These are phyloP conservation scores for Anethum foeniculum DNA, from an alignment of 140 eudicot species.

Conservation along the genomic window DNA sequence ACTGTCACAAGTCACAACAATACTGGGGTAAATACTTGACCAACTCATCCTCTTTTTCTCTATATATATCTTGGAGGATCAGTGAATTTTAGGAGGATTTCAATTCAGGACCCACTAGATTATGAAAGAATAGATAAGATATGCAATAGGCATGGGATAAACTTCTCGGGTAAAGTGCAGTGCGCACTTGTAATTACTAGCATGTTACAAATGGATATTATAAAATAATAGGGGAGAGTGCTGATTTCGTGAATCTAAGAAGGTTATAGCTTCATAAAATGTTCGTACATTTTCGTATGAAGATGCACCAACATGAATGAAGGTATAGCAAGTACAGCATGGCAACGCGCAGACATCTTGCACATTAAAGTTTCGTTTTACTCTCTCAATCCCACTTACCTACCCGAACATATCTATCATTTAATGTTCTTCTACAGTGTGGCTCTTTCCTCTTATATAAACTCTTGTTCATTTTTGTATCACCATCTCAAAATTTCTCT, in stretches of 20 bases:
- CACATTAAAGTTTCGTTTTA: constrained; percentile 1
- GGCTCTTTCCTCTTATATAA: constrained; percentile 26
- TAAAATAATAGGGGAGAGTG: constrained; percentile 22
- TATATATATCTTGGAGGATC: background rate
- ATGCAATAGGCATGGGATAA: constrained; percentile 43
- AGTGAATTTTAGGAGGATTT: background rate
- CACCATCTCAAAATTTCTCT: constrained; percentile 26
- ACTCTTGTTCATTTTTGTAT: constrained; percentile 27
- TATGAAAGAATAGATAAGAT: constrained; percentile 30
- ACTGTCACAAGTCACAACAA: background rate
- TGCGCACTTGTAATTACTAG: constrained; percentile 33
- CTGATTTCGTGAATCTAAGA: background rate
- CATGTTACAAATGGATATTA: constrained; percentile 44
- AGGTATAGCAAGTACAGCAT: constrained; percentile 2
- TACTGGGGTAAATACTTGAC: background rate
- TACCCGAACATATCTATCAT: constrained; percentile 20
- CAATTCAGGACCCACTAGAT: constrained; percentile 10
- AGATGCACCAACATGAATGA: constrained; percentile 10
- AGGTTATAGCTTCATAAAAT: constrained; percentile 19
- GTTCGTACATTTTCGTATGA: constrained; percentile 68
- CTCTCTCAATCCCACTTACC: constrained; percentile 6
- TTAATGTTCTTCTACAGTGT: constrained; percentile 28
- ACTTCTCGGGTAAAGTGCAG: constrained; percentile 55
- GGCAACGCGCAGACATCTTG: constrained; percentile 13
- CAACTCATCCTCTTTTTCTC: background rate